These are phyloP conservation scores for Starmerella bombi DNA, from an alignment of 805 yeast genomes.

Conservation along the genomic window DNA sequence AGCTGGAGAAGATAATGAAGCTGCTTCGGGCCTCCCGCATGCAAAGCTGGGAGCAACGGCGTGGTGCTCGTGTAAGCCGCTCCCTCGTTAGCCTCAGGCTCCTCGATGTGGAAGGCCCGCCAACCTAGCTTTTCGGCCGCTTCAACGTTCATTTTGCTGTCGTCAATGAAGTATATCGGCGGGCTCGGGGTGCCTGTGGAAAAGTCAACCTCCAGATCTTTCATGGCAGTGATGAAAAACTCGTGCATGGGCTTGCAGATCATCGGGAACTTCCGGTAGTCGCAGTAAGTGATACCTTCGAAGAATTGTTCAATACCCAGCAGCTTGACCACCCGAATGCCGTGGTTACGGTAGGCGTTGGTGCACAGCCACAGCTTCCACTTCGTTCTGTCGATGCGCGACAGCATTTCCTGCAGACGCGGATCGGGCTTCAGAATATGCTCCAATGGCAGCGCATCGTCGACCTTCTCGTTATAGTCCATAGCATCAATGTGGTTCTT, in stretches of 20 bases:
- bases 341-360: constrained; percentile 89
- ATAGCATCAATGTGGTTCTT: constrained; percentile 65
- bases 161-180: constrained; percentile 71
- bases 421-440: constrained; percentile 50
- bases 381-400: constrained; percentile 33
- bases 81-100: constrained; percentile 37
- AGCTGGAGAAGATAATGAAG: constrained; percentile 47
- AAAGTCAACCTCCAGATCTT: constrained; percentile 43
- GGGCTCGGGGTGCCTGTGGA: constrained; percentile 4
- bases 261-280: constrained; percentile 50
- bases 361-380: constrained; percentile 84
- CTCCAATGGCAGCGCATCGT: constrained; percentile 82
- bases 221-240: constrained; percentile 46
- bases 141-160: constrained; percentile 62
- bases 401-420: constrained; percentile 26
- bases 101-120: constrained; percentile 63
- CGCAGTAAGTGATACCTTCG: constrained; percentile 90
- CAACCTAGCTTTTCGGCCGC: constrained; percentile 66
- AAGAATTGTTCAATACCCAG: constrained; percentile 85
- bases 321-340: constrained; percentile 59
- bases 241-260: constrained; percentile 79
- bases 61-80: constrained; percentile 42
- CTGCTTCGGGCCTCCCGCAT: constrained; percentile 33
- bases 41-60: constrained; percentile 35
- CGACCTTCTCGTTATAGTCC: constrained; percentile 78